phyloP scores from a whole-genome alignment of 805 yeast species.

The Wickerhamiella slavikovae region DNA sequence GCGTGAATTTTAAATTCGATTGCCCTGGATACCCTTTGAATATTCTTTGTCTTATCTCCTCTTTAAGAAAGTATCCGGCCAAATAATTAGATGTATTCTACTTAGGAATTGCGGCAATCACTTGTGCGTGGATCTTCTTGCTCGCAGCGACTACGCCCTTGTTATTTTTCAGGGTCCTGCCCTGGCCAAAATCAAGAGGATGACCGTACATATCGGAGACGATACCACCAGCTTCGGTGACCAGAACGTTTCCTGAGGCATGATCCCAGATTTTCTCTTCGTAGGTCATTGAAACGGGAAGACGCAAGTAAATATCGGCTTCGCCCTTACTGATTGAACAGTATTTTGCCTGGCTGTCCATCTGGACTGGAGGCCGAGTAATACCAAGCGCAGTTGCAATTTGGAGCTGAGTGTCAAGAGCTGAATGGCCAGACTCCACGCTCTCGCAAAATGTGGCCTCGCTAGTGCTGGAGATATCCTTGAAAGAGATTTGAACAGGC shows the following conservation, averaged over 20 bases:
- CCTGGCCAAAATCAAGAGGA: constrained; percentile 61
- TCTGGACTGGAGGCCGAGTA: constrained; percentile 36
- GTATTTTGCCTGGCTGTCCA: constrained; percentile 94
- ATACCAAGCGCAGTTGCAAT: constrained; percentile 51
- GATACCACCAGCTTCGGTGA: constrained; percentile 76
- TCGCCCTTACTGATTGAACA: constrained; percentile 79
- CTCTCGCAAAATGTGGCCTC: constrained; percentile 68
- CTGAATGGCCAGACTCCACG: constrained; percentile 87
- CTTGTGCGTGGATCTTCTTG: constrained; percentile 25
- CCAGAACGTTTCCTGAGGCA: constrained; percentile 81
- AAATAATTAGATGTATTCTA: too few species aligned
- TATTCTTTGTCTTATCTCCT: too few species aligned
- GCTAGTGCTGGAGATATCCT: constrained; percentile 24
- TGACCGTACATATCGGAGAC: constrained; percentile 73
- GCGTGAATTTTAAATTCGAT: too few species aligned
- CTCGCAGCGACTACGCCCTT: constrained; percentile 88
- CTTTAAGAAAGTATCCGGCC: too few species aligned
- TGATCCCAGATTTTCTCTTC: constrained; percentile 98
- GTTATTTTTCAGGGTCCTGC: constrained; percentile 50
- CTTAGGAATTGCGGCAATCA: constrained; percentile 28
- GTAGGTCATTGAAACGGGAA: constrained; percentile 59
- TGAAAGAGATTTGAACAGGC: constrained; percentile 27
- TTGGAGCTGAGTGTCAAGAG: constrained; percentile 64
- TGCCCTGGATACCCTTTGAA: too few species aligned
- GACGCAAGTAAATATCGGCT: constrained; percentile 77